Evolutionary conservation across 2,329 filamentous ascomycete species (phyloP).

Genomic region (Cryphonectria radicalis): DNA sequence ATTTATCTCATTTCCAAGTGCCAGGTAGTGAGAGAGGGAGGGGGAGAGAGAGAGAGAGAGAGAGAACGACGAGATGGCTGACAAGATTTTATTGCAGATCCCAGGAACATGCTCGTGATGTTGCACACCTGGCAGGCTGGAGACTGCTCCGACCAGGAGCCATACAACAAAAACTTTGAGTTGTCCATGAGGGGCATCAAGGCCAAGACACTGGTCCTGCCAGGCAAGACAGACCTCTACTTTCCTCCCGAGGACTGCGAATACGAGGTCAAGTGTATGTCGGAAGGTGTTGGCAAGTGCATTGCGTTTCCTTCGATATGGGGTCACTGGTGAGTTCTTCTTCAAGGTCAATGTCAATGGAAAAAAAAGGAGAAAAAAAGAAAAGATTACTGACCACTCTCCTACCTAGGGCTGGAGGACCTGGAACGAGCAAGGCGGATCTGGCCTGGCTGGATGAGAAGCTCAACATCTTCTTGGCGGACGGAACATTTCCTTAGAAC

Average conservation of each 20-base stretch:
- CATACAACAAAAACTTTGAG: conserved; percentile 69
- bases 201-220: conserved; percentile 72
- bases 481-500: conserved; percentile 23
- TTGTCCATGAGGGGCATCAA: conserved; percentile 71
- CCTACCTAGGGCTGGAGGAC: conserved; percentile 58
- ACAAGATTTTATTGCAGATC: conserved; percentile 40
- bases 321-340: conserved; percentile 37
- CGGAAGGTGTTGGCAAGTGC: conserved; percentile 34
- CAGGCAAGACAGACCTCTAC: conserved; percentile 75
- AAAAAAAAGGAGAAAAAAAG: no score
- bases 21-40: background rate
- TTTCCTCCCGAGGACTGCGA: conserved; percentile 82
- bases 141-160: conserved; percentile 70
- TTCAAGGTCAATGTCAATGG: background rate
- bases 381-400: background rate
- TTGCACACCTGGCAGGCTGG: conserved; percentile 78
- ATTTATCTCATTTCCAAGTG: no score
- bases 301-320: conserved; percentile 38
- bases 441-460: conserved; percentile 68
- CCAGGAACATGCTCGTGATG: conserved; percentile 41
- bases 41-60: background rate
- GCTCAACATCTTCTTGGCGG: conserved; percentile 49
- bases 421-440: conserved; percentile 67
- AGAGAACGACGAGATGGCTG: background rate
- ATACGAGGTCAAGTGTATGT: conserved; percentile 64